Conservation (phyloP, 257 asterid species). For the Nicotiana tomentosiformis region DNA sequence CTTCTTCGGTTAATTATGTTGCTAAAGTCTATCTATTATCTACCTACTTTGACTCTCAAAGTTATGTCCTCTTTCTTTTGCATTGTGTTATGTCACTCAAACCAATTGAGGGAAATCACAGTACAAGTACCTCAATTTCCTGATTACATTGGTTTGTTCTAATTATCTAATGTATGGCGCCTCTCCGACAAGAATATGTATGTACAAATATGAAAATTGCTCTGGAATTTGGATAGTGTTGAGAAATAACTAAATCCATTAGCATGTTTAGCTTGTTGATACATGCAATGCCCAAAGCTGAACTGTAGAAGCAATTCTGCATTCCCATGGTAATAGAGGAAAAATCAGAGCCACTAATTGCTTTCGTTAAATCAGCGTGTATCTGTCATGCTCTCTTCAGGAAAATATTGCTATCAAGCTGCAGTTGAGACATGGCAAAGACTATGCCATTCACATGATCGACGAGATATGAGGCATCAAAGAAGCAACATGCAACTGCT, state of each 20-base stretch:
- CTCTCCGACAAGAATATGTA: background rate
- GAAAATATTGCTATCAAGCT: background rate
- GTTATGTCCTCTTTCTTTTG: background rate
- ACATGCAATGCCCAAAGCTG: background rate
- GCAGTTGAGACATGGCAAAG: background rate
- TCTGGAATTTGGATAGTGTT: background rate
- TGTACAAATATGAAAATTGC: background rate
- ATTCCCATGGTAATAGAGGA: background rate
- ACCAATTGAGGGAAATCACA: too few relatives aligned
- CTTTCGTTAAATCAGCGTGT: background rate
- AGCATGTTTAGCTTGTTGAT: background rate
- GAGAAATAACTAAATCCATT: background rate
- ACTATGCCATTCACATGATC: slow-evolving; percentile 7
- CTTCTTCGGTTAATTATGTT: background rate
- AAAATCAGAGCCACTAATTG: background rate
- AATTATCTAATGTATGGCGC: background rate
- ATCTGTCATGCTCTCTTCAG: background rate
- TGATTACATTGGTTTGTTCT: background rate
- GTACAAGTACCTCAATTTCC: background rate
- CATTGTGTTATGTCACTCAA: background rate
- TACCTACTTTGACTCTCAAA: background rate
- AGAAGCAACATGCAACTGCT: background rate
- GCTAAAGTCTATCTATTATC: background rate
- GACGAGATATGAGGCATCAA: background rate
- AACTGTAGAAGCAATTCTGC: background rate